These are phyloP conservation scores for Cercophora newfieldiana DNA, from an alignment of 495 filamentous ascomycete genomes.

Conservation along the genomic window DNA sequence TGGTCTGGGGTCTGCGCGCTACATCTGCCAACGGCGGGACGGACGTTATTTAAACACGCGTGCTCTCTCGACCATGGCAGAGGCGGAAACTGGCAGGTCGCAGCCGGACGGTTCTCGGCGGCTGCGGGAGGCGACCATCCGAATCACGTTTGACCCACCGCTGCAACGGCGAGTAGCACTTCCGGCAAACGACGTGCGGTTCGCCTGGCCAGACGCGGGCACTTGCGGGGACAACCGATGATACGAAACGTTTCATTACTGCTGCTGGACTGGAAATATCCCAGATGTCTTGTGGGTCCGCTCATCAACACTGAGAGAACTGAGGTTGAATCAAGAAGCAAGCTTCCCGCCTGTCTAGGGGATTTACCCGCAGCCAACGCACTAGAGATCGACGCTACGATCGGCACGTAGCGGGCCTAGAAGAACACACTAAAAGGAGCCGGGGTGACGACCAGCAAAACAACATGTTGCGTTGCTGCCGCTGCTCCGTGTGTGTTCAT, in stretches of 20 bases:
- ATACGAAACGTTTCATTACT: not conserved
- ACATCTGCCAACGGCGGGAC: not conserved
- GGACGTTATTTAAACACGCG: not conserved
- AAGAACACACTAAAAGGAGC: too few species aligned
- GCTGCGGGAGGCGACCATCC: not conserved
- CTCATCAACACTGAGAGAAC: too few species aligned
- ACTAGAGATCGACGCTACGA: slow-evolving; percentile 18
- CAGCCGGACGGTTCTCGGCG: not conserved
- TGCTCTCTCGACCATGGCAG: not conserved
- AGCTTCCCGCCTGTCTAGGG: not conserved
- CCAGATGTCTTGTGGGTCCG: too few species aligned
- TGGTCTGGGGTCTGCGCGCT: not conserved
- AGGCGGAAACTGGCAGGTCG: not conserved
- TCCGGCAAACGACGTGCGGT: not conserved
- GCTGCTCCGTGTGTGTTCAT: not conserved
- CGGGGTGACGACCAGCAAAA: too few species aligned
- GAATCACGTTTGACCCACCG: not conserved
- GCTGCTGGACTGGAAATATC: not conserved
- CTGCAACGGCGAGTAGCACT: not conserved
- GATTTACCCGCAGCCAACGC: not conserved
- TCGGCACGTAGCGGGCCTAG: slow-evolving; percentile 1
- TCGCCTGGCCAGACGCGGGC: not conserved
- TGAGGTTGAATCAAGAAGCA: not conserved
- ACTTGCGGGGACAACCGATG: not conserved
- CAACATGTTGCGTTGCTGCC: not conserved